These are phyloP conservation scores for Aspergillus flavus DNA, from an alignment of 2,329 filamentous ascomycete genomes.

Conservation along the genomic window DNA sequence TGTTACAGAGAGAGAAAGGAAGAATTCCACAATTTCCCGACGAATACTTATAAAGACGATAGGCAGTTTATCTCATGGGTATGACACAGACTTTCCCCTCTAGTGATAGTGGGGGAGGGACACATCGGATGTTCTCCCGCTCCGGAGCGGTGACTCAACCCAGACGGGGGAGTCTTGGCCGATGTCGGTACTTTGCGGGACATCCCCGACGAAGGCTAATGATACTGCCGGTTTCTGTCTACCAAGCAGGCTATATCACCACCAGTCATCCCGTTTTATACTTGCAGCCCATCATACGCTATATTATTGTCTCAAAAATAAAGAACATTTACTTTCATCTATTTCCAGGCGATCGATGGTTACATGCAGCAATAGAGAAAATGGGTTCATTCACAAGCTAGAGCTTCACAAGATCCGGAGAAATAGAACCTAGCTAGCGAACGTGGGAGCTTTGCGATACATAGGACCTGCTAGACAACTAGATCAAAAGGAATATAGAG, in stretches of 20 bases:
- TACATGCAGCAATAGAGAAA: background rate
- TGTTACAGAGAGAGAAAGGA: slow-evolving; percentile 9
- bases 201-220: background rate
- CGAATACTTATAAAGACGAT: slow-evolving; percentile 9
- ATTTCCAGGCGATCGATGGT: background rate
- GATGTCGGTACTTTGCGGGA: slow-evolving; percentile 20
- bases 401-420: background rate
- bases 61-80: slow-evolving; percentile 11
- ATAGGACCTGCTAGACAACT: background rate
- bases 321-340: background rate
- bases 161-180: slow-evolving; percentile 5
- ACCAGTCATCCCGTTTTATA: too few species aligned
- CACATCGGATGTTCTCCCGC: slow-evolving; percentile 31
- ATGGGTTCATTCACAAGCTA: background rate
- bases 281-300: too few species aligned
- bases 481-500: background rate
- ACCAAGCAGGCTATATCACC: too few species aligned
- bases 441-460: background rate
- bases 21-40: background rate
- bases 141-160: slow-evolving; percentile 30
- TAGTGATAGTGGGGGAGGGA: slow-evolving; percentile 31
- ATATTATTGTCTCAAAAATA: background rate
- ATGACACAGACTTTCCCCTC: slow-evolving; percentile 33
- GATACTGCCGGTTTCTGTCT: too few species aligned
- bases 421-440: background rate